These are phyloP conservation scores for Lonicera japonica DNA, from an alignment of 129 eudicot species.

Conservation along the genomic window DNA sequence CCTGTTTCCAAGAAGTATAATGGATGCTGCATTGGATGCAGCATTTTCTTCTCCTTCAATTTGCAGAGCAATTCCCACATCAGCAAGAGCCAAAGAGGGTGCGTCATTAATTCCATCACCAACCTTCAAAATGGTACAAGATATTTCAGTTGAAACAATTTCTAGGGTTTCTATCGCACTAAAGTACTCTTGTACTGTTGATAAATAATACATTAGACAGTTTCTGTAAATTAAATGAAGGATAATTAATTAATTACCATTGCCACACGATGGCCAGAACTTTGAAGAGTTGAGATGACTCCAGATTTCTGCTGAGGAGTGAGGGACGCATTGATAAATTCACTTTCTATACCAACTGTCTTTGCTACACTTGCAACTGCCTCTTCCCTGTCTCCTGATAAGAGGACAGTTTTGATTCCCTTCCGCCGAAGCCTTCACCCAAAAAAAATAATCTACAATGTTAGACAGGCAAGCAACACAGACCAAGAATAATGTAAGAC, in stretches of 20 bases:
- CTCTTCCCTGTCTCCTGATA: slow-evolving; percentile 99
- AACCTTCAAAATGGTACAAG: slow-evolving; percentile 36
- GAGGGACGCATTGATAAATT: slow-evolving; percentile 65
- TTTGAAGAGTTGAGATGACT: slow-evolving; percentile 61
- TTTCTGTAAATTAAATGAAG: background rate
- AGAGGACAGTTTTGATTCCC: slow-evolving; percentile 61
- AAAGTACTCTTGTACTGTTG: no score
- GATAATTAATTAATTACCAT: slow-evolving; percentile 75
- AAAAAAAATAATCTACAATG: background rate
- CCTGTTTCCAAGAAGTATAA: slow-evolving; percentile 84
- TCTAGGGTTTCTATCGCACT: background rate
- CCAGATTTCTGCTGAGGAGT: slow-evolving; percentile 86
- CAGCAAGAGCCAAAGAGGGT: slow-evolving; percentile 95
- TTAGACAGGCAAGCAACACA: no score
- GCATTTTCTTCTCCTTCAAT: slow-evolving; percentile 90
- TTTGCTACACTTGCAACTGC: slow-evolving; percentile 96
- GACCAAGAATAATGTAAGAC: no score
- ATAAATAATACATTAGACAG: no score
- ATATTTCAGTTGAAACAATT: background rate
- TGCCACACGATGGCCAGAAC: slow-evolving; percentile 73
- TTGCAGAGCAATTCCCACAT: slow-evolving; percentile 91
- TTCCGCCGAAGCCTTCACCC: slow-evolving; percentile 53
- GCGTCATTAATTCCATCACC: slow-evolving; percentile 98
- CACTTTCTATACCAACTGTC: slow-evolving; percentile 52
- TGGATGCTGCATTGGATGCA: slow-evolving; percentile 95